Base-by-base conservation (phyloP, 345 rosid species). In the Anastatica hierochuntica region DNA sequence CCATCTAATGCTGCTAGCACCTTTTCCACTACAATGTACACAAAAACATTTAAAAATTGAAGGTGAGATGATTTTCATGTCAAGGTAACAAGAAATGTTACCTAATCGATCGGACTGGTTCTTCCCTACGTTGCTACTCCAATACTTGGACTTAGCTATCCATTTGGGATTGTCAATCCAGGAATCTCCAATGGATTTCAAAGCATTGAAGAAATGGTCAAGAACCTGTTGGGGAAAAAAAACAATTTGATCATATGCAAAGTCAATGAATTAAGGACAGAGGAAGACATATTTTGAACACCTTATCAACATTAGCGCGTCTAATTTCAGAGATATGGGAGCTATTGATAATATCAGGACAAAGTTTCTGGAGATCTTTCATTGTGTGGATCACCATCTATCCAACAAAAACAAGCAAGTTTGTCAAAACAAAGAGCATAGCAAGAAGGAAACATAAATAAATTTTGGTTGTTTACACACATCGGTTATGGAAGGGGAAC, bases 331-430 rank as follows among this genome's bases (percentile, higher is more conserved):
- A 68, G n/a, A 69, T 20, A 16, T 71, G 76, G 30, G 67, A 66
- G 34, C 55, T 69, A 4, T 76, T 43, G 38, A 74, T 62, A 47
- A 76, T 79, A 37, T 82, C 84, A 10, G 97, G 97, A 66, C 72
- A 81, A 21, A 71, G 30, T 18, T 72, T 73, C 43, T 76, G 72
- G 1, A 88, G 90, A 58, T 88, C 90, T 59, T 54, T 75, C 75
- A 80, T 76, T n/a, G 97, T 82, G 68, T 62, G 58, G 35, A 71
- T 35, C 53, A 84, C 68, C 57, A 88, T 72, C 96, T 87, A 68
- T 73, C 1, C 23, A 58, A 44, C 6, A 52, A 30, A 44, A 49
- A 31, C 49, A 53, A 60, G 15, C 6, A 39, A 46, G 8, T 18
- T 19, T 46, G 39, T 43, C 11, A 53, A 19, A 26, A 7, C 7